Evolutionary conservation across 2,329 filamentous ascomycete species (phyloP), one percentile per base, ranked within the genome.

Genomic region (Penicillium sp.): DNA sequence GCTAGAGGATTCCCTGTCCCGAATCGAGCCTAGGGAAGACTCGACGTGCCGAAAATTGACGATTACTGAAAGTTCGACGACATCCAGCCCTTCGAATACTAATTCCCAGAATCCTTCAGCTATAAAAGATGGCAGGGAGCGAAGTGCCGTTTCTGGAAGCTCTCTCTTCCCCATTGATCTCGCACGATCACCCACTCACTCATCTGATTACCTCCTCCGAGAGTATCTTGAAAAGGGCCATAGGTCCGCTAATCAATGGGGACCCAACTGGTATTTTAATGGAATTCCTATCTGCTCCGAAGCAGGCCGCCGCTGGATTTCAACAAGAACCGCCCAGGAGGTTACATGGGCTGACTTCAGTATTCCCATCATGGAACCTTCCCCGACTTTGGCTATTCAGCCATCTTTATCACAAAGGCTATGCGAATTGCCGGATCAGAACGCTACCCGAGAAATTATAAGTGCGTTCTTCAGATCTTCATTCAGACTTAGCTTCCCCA

Each of bases 211-310:
- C n/a, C 45, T 4, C 26, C 12, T 17, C 23, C 17, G 12, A 32
- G n/a, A 13, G 17, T 34, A 34, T 20, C 15, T 3, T 18, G 26
- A 42, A 26, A 8, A 33, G 7, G 9, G 4, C 40, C 20, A n/a
- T 29, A 8, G 2, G 21, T 29, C 40, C 21, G 39, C 40, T 17
- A 45, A 17, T 20, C 53, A 59, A 47, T 42, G 48, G 36, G 56
- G 58, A 23, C 56, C 58, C 7, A 59, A 59, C 15, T 60, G 55
- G 58, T 60, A 45, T 36, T 60, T 60, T 15, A 53, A 57, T 34
- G 56, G 56, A 2, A 59, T 60, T n/a, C 20, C 58, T 4, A 57
- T 60, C 4, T 44, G 29, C 20, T 56, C 58, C 2, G 46, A 58
- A 44, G 51, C 39, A 32, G 58, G 58, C 20, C n/a, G 15, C 1